Evolutionary conservation across 306 rosid genomes (phyloP), one percentile per base, ranked within the genome.

Genomic region (Inga laurina): DNA sequence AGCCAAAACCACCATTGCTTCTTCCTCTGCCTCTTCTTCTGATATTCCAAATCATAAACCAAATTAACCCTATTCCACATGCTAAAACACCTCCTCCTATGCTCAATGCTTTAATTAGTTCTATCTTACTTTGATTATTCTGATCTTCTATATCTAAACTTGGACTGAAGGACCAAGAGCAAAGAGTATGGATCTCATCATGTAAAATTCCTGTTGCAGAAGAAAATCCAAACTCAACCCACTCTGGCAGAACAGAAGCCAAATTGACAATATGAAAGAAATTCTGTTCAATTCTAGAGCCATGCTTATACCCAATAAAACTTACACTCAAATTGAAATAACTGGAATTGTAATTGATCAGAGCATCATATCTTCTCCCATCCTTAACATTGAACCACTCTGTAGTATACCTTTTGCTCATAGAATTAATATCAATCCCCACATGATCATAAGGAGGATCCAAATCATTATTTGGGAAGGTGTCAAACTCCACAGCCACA

Each of bases 401-500:
- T 32, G 46, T 52, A 5, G 86, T 69, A 48, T 16, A 0, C 65
- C 16, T 0, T 77, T 52, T 35, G 35, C 0, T 1, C 0, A 87
- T 14, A 37, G 84, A 24, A 5, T 70, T 75, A 7, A 87, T 24
- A 74, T 84, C 71, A 8, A 87, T 69, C 34, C 87, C 84, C 10
- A 84, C 87, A 74, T 87, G 87, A 16, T 79, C 72, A 24, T 52
- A 44, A 6, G 3, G 7, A 39, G 89, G 83, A 79, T 91, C 93
- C 76, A 71, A 87, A 0, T 3, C 34, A 77, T 80, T 77, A 1
- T 56, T 56, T 56, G 4, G 30, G 39, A 62, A 66, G 51, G 89
- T 90, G 27, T 91, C 92, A 45, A 90, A 91, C 56, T 91, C 95
- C 27, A 88, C 86, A 0, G 89, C 95, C 14, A 90, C 89, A 81